Conservation (phyloP, 345 rosid genomes). For the Populus nigra region DNA sequence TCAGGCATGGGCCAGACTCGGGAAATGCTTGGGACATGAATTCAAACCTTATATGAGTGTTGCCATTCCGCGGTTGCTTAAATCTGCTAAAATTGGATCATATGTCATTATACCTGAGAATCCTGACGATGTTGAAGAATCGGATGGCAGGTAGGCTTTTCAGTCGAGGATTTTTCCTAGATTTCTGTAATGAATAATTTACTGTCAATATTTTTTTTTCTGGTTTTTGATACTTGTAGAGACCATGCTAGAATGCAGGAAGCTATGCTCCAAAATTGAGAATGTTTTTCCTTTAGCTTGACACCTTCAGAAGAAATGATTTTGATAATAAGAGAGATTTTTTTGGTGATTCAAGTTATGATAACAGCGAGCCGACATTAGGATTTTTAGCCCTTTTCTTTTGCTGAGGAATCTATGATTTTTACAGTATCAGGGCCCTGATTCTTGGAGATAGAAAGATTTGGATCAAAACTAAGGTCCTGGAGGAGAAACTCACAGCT, state of each 20-base stretch:
- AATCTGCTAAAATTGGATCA: not conserved
- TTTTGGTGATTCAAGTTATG: not conserved
- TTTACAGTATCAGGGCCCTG: not conserved
- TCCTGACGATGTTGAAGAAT: not conserved
- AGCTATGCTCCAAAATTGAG: not conserved
- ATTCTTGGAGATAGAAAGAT: not conserved
- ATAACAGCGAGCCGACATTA: not conserved
- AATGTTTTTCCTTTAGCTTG: not conserved
- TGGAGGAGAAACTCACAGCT: constrained; percentile 7
- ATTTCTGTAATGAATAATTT: not conserved
- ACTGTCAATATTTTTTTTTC: not conserved
- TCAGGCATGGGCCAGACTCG: constrained; percentile 20
- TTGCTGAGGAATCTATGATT: not conserved
- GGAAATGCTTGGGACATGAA: constrained; percentile 18
- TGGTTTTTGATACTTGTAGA: not conserved
- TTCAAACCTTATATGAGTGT: constrained; percentile 12
- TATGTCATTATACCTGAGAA: not conserved
- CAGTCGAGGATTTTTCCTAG: not conserved
- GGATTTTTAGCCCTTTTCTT: not conserved
- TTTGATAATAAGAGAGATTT: not conserved
- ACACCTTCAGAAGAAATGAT: not conserved
- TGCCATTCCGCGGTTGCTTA: constrained; percentile 13
- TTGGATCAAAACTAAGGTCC: not conserved
- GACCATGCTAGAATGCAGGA: not conserved
- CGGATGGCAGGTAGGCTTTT: constrained; percentile 6